These are phyloP conservation scores for Albizia julibrissin DNA, from an alignment of 306 rosid species.

Conservation along the genomic window DNA sequence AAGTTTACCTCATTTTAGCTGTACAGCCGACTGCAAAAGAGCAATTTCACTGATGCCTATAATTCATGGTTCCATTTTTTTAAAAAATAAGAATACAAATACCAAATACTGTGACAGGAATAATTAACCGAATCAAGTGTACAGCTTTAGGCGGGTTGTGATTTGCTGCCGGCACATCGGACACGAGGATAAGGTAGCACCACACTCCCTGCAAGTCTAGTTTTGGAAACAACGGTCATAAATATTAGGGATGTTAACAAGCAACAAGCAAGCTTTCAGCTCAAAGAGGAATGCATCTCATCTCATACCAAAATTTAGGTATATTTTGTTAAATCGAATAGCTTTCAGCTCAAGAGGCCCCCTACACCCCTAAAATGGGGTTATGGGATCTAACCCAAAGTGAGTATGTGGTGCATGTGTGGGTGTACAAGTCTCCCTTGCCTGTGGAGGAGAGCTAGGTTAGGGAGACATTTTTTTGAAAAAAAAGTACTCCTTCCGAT, in stretches of 20 bases:
- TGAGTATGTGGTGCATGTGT: too few species aligned
- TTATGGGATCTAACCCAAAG: too few species aligned
- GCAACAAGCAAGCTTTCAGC: conserved; percentile 16
- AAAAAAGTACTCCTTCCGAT: too few species aligned
- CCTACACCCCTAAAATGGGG: too few species aligned
- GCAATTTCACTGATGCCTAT: not conserved
- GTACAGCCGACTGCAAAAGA: not conserved
- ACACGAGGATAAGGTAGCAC: conserved; percentile 60
- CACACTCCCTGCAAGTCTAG: conserved; percentile 95
- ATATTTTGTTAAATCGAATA: not conserved
- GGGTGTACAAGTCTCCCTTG: too few species aligned
- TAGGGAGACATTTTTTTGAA: too few species aligned
- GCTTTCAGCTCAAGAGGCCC: too few species aligned
- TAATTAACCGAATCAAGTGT: conserved; percentile 40
- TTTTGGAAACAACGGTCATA: conserved; percentile 5
- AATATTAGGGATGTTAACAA: not conserved
- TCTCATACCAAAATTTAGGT: not conserved
- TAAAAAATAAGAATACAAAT: not conserved
- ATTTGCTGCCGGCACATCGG: conserved; percentile 83
- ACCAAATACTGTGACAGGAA: not conserved
- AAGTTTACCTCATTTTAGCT: not conserved
- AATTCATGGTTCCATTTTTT: not conserved
- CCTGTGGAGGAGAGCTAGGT: too few species aligned
- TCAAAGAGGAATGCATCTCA: not conserved
- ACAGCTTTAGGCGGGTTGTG: conserved; percentile 71